A percentile compares a stretch with the other conserved stretches of the same genome.
Conservation (phyloP, 306 rosid genomes). For the Argentina anserina region DNA sequence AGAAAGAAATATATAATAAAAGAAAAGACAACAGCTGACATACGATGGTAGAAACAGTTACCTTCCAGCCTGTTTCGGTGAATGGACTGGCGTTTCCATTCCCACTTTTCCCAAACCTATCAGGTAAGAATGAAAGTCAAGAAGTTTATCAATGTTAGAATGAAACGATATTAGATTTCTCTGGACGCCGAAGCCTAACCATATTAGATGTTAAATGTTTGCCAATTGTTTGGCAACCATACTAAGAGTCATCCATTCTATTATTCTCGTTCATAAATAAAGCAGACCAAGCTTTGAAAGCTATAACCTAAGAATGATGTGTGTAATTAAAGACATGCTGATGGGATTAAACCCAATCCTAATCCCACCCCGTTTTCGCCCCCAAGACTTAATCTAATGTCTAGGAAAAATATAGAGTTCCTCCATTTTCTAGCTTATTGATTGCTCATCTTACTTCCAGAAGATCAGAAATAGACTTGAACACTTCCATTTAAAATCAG, state of each 20-base stretch:
- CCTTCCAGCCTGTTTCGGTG: constrained; percentile 69
- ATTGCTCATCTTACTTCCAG: neutral
- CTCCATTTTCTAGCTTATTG: neutral
- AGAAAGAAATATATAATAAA: neutral
- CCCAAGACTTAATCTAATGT: neutral
- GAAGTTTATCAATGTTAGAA: neutral
- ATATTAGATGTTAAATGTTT: constrained; percentile 1
- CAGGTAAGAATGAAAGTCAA: constrained; percentile 10
- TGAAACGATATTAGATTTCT: constrained; percentile 3
- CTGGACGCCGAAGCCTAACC: constrained; percentile 1
- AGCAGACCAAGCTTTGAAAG: neutral
- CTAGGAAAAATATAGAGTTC: neutral
- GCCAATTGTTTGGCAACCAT: constrained; percentile 13
- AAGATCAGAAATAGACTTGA: neutral
- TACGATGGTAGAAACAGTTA: constrained; percentile 12
- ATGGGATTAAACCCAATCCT: neutral
- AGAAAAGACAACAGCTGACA: neutral
- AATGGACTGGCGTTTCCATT: constrained; percentile 68
- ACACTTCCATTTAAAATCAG: neutral
- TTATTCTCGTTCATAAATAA: neutral
- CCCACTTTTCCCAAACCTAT: constrained; percentile 89
- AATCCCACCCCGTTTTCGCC: neutral
- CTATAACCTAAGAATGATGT: neutral
- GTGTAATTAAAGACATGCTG: neutral
- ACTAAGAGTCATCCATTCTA: neutral